Conservation (phyloP, 768 basidiomycete genomes). For the Hortiboletus flavorubellus region DNA sequence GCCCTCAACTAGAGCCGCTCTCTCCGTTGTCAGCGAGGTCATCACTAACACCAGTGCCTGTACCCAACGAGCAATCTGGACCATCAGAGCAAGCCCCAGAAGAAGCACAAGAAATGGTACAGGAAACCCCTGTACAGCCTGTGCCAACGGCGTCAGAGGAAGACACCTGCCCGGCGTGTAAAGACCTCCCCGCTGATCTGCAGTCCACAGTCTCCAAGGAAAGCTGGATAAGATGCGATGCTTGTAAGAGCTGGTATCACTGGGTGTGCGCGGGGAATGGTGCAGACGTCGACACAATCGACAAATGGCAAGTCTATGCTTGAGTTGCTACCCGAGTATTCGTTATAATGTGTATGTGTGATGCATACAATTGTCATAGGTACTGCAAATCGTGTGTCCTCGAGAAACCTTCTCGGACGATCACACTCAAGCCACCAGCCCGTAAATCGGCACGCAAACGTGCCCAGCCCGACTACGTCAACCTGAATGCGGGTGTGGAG, state of each 20-base stretch:
- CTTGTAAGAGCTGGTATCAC: slow-evolving; percentile 80
- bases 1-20: slow-evolving; percentile 31
- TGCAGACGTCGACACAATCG: slow-evolving; percentile 61
- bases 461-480: slow-evolving; percentile 74
- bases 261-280: slow-evolving; percentile 76
- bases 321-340: slow-evolving; percentile 8
- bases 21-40: slow-evolving; percentile 31
- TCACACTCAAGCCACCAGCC: slow-evolving; percentile 73
- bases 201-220: slow-evolving; percentile 53
- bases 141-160: slow-evolving; percentile 19
- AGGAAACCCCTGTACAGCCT: slow-evolving; percentile 9
- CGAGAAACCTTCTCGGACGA: slow-evolving; percentile 55
- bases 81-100: slow-evolving; percentile 16
- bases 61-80: slow-evolving; percentile 14
- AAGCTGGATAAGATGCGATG: slow-evolving; percentile 80
- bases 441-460: slow-evolving; percentile 81
- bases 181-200: slow-evolving; percentile 29
- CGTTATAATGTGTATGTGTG: slow-evolving; percentile 14
- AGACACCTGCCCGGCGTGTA: slow-evolving; percentile 53
- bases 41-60: slow-evolving; percentile 27
- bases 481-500: slow-evolving; percentile 60
- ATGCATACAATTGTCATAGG: slow-evolving; percentile 40
- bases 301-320: slow-evolving; percentile 63
- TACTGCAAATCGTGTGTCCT: slow-evolving; percentile 64
- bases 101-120: slow-evolving; percentile 15